A percentile compares a stretch with the other conserved stretches of the same genome.
Evolutionary conservation across 768 basidiomycete genomes (phyloP).

Genomic region (Leccinum longicurvipes): DNA sequence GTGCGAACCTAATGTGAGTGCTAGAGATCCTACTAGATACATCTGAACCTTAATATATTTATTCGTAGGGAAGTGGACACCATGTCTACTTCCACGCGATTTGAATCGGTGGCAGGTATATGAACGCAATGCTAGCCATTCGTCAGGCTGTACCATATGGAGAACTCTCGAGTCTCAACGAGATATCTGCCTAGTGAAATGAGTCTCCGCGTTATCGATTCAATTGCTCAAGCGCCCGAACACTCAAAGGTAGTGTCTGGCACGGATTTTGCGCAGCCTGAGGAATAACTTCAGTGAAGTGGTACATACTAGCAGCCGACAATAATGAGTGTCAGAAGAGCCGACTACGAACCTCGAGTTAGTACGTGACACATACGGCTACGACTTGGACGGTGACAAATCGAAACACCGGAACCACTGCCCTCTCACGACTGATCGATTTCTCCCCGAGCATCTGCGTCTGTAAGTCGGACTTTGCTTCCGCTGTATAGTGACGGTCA

Average conservation of each 20-base stretch:
- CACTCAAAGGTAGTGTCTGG: not conserved
- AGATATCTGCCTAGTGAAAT: not conserved
- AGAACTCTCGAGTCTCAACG: not conserved
- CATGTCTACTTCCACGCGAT: not conserved
- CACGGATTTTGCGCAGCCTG: not conserved
- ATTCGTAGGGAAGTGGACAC: not conserved
- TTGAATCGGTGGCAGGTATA: not conserved
- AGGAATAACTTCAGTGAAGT: not conserved
- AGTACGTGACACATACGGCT: constrained; percentile 16
- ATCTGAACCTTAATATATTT: not conserved
- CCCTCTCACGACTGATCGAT: not conserved
- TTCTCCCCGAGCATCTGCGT: not conserved
- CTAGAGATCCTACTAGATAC: not conserved
- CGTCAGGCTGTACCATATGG: not conserved
- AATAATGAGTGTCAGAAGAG: constrained; percentile 1
- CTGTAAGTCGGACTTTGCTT: not conserved
- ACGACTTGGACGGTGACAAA: not conserved
- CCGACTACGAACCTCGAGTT: not conserved
- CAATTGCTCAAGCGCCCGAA: not conserved
- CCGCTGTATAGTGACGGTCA: not conserved
- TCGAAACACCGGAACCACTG: not conserved
- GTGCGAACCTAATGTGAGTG: constrained; percentile 4
- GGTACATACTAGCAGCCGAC: not conserved
- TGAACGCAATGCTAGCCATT: not conserved
- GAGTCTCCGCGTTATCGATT: not conserved